A percentile compares a stretch with the other conserved stretches of the same genome.
Conservation (phyloP, 805 yeast species). For the Grigorovia yakushimaensis region DNA sequence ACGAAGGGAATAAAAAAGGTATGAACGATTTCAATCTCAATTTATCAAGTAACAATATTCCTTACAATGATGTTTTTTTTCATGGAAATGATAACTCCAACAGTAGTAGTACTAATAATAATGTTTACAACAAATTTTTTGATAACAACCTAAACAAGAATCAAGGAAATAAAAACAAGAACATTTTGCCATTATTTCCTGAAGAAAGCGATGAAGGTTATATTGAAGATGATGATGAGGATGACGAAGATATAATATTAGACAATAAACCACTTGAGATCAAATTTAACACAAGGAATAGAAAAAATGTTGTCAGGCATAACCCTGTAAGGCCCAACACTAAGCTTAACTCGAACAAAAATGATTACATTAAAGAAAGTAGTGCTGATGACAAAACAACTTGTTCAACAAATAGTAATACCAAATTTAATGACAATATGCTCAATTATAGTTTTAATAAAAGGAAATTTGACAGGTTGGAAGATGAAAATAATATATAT, state of each 20-base stretch:
- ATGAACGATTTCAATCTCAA: not conserved
- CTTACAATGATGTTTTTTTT: not conserved
- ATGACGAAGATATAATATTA: constrained; percentile 5
- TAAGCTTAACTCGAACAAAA: not conserved
- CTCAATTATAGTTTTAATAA: too few species aligned
- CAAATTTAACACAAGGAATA: constrained; percentile 10
- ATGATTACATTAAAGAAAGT: not conserved
- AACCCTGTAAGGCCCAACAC: not conserved
- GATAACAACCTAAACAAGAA: not conserved
- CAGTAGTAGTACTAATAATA: not conserved
- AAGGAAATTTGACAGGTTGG: not conserved
- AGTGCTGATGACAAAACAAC: not conserved
- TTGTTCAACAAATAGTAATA: not conserved
- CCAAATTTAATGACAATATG: not conserved
- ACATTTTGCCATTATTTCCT: constrained; percentile 1
- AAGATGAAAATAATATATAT: not conserved
- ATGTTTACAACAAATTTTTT: not conserved
- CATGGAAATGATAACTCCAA: not conserved
- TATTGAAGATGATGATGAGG: constrained; percentile 26
- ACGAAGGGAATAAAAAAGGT: not conserved
- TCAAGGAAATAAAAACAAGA: not conserved
- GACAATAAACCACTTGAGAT: constrained; percentile 23
- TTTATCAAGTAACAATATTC: not conserved
- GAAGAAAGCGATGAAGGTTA: constrained; percentile 25
- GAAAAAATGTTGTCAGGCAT: not conserved